Conservation (phyloP, 2,329 filamentous ascomycete genomes). For the Parastagonospora nodorum region DNA sequence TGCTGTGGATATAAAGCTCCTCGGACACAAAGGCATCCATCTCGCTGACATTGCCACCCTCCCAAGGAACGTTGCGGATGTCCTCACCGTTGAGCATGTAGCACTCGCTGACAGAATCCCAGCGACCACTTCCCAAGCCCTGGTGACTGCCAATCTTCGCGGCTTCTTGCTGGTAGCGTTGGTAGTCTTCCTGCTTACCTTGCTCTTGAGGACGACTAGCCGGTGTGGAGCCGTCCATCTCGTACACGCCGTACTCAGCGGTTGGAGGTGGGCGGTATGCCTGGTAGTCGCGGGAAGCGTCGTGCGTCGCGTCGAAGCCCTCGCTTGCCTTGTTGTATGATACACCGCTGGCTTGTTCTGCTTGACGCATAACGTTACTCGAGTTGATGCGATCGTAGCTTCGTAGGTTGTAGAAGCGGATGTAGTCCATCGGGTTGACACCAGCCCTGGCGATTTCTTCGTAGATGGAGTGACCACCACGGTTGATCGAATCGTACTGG, state of each 20-base stretch:
- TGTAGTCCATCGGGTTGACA: conserved; percentile 73
- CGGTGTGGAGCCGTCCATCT: conserved; percentile 30
- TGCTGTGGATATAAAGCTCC: conserved; percentile 68
- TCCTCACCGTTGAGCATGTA: conserved; percentile 81
- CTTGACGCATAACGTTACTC: conserved; percentile 63
- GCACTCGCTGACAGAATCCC: conserved; percentile 77
- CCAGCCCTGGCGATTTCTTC: conserved; percentile 69
- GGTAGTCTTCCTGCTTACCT: conserved; percentile 54
- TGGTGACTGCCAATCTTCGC: conserved; percentile 56
- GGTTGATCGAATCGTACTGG: conserved; percentile 79
- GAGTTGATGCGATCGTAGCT: conserved; percentile 85
- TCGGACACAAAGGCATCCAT: conserved; percentile 67
- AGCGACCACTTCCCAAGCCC: conserved; percentile 58
- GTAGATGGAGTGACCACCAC: conserved; percentile 78
- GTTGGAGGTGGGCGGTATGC: conserved; percentile 41
- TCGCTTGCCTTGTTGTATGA: conserved; percentile 69
- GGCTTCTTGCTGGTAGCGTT: conserved; percentile 74
- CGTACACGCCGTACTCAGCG: conserved; percentile 44
- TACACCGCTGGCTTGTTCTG: conserved; percentile 68
- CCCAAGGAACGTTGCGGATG: conserved; percentile 68
- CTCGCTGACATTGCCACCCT: conserved; percentile 59
- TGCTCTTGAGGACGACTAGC: conserved; percentile 17
- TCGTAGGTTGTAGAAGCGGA: conserved; percentile 83
- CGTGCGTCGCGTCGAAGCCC: conserved; percentile 63
- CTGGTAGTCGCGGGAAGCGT: conserved; percentile 45